These are phyloP conservation scores for Petasospora fabianii DNA, from an alignment of 1,139 yeast species.

Conservation along the genomic window DNA sequence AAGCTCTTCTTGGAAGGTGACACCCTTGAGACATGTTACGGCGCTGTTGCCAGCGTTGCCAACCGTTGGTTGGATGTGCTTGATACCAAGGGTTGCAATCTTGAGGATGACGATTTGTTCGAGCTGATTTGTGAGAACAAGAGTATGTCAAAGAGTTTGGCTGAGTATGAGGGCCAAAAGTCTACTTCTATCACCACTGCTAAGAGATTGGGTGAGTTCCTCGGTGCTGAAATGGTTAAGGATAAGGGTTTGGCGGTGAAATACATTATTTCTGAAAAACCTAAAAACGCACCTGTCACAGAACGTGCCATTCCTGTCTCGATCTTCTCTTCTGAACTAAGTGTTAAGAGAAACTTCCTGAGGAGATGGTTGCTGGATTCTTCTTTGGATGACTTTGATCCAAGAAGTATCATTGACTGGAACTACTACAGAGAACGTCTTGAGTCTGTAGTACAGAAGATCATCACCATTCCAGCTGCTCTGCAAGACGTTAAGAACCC, in stretches of 20 bases:
- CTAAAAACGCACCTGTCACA: conserved; percentile 85
- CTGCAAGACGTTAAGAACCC: conserved; percentile 87
- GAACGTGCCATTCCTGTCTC: conserved; percentile 97
- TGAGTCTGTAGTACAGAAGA: conserved; percentile 90
- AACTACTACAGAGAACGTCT: conserved; percentile 84
- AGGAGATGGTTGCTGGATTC: conserved; percentile 88
- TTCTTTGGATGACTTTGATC: conserved; percentile 76
- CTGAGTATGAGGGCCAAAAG: conserved; percentile 86
- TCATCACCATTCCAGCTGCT: conserved; percentile 97
- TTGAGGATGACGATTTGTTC: conserved; percentile 92
- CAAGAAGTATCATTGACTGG: conserved; percentile 92
- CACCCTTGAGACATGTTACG: conserved; percentile 74
- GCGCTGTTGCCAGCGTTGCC: conserved; percentile 88
- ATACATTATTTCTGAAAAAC: conserved; percentile 84
- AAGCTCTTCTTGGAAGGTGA: conserved; percentile 85
- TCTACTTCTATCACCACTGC: conserved; percentile 97
- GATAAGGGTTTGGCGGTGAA: conserved; percentile 96
- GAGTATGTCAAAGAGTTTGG: conserved; percentile 89
- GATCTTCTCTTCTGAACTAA: conserved; percentile 78
- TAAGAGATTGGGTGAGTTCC: conserved; percentile 83
- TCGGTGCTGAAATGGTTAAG: conserved; percentile 97
- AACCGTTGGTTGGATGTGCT: conserved; percentile 94
- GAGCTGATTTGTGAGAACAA: conserved; percentile 95
- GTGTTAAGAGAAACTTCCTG: conserved; percentile 58
- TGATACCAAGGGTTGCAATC: conserved; percentile 79